phyloP scores from a whole-genome alignment of 139 green algal species.

The Asterochloris erici region DNA sequence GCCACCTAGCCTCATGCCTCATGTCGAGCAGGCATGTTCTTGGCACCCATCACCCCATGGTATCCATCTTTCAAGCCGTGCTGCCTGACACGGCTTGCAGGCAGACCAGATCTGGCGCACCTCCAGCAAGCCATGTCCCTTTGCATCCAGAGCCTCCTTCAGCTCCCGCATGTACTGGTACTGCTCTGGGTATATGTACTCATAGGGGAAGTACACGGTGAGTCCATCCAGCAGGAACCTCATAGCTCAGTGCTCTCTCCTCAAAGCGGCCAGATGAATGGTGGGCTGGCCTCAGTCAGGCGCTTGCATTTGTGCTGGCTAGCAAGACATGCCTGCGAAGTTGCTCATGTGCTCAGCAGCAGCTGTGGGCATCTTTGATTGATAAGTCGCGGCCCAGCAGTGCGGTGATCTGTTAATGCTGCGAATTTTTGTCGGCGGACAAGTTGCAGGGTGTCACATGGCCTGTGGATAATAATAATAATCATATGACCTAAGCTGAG shows the following conservation, averaged over 20 bases:
- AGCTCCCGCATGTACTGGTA: slow-evolving; percentile 98
- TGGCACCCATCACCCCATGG: neutral
- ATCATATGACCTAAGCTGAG: no score
- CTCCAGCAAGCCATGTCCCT: slow-evolving; percentile 95
- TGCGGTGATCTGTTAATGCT: no score
- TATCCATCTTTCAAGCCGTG: neutral
- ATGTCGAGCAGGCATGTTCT: neutral
- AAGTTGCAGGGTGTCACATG: no score
- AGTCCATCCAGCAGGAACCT: slow-evolving; percentile 93
- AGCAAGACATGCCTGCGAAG: neutral
- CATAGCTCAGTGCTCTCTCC: slow-evolving; percentile 45
- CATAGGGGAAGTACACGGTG: slow-evolving; percentile 96
- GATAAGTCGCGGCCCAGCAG: no score
- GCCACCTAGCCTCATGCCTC: no score
- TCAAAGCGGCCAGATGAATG: no score
- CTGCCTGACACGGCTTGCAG: neutral
- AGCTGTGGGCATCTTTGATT: no score
- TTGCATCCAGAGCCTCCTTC: slow-evolving; percentile 93
- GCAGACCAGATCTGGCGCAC: slow-evolving; percentile 29
- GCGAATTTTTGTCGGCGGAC: no score
- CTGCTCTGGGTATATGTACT: slow-evolving; percentile 96
- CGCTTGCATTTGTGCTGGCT: neutral
- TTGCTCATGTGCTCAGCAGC: neutral
- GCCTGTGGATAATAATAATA: no score
- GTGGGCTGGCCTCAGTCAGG: no score